phyloP scores from a whole-genome alignment of 495 filamentous ascomycete genomes.

The Evernia prunastri region DNA sequence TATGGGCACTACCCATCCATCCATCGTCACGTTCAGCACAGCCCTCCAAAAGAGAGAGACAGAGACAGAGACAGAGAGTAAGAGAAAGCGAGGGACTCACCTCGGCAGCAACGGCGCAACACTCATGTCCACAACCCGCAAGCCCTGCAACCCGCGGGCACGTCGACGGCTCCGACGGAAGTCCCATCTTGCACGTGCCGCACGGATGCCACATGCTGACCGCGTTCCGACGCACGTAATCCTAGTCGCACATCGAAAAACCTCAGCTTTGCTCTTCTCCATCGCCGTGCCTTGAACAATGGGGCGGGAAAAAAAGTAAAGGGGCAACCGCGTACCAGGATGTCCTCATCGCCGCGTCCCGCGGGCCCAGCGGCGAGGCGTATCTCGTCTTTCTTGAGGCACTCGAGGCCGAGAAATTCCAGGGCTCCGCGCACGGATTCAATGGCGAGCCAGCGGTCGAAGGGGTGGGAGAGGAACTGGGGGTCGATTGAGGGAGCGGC shows the following conservation, averaged over 20 bases:
- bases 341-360: constrained; percentile 49
- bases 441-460: constrained; percentile 49
- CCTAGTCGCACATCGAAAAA: constrained; percentile 38
- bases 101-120: constrained; percentile 34
- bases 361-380: constrained; percentile 37
- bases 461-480: constrained; percentile 48
- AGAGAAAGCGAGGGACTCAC: too few species aligned
- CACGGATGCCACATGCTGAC: constrained; percentile 83
- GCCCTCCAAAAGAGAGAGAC: too few species aligned
- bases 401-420: constrained; percentile 39
- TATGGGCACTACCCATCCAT: constrained; percentile 46
- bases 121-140: constrained; percentile 61
- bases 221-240: constrained; percentile 61
- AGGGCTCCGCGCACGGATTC: constrained; percentile 46
- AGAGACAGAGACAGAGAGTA: too few species aligned
- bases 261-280: too few species aligned
- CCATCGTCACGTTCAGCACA: too few species aligned
- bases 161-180: constrained; percentile 51
- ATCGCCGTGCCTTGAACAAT: too few species aligned
- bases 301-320: constrained; percentile 25
- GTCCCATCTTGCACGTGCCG: constrained; percentile 80
- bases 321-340: constrained; percentile 47
- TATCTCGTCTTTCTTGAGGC: constrained; percentile 42
- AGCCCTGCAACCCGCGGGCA: constrained; percentile 49
- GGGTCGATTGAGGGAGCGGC: constrained; percentile 54